Base-by-base conservation (phyloP, 495 filamentous ascomycete genomes). In the Aspergillus sclerotiicarbonarius region DNA sequence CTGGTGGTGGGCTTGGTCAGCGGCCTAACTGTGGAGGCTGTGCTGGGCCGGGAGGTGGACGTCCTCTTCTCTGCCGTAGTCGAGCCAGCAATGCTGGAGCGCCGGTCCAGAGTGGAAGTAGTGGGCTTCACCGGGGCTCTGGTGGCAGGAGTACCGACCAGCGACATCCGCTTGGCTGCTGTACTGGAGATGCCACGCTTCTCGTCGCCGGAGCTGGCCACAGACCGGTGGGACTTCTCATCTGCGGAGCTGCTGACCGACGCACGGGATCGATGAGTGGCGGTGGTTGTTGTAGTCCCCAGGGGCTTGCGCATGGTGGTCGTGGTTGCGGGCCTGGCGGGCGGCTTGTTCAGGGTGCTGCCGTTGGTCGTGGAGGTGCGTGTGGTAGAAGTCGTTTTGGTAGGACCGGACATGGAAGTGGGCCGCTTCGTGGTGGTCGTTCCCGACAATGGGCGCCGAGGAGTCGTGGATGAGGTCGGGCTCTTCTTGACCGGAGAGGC, bases 171-270 rank as follows among this genome's bases (percentile, higher is more conserved):
- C 63, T 80, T 80, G 41, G 77, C 73, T 4, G 74, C 67, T 6
- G 37, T 41, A n/a, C 71, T 62, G 18, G 72, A 74, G 52, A 79
- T 76, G 2, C 72, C 74, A 29, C 68, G 71, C 60, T 69, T 76
- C 54, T 80, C 77, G 56, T 80, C 77, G 30, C 76, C 75, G 8
- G 77, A 80, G 58, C 75, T 79, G 13, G 71, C 69, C 52, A 76
- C 61, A 15, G 73, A 77, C 4, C 71, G 68, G 37, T 15, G 8
- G 31, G 73, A 60, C 57, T 76, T 80, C 56, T 80, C 77, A 58
- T 80, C 77, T 6, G 76, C 76, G n/a, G 76, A 78, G 62, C 77
- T 79, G 58, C 75, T 76, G 47, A 79, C 62, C 6, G 77, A 80
- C 6, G 71, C 69, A 6, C 75, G 74, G 32, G 77, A 76, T 13